A percentile compares a stretch with the other conserved stretches of the same genome.
These are phyloP conservation scores for Colletotrichum liriopes DNA, from an alignment of 2,329 filamentous ascomycete species.

Conservation along the genomic window DNA sequence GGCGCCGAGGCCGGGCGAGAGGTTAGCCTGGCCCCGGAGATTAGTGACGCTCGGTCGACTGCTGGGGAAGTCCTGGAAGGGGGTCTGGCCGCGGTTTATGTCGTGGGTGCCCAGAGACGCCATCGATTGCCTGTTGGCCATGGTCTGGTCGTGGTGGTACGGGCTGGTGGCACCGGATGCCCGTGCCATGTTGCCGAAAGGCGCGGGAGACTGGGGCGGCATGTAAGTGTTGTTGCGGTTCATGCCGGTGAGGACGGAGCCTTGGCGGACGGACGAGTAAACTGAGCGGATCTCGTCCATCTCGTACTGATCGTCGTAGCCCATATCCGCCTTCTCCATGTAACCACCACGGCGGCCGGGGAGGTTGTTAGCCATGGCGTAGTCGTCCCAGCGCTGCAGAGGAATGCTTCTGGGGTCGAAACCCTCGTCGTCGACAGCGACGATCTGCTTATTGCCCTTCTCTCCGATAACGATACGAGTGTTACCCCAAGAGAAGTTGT, in stretches of 20 bases:
- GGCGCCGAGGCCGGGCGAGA: constrained; percentile 61
- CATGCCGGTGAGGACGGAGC: constrained; percentile 90
- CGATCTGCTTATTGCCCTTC: constrained; percentile 90
- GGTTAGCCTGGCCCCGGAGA: constrained; percentile 64
- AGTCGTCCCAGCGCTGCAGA: constrained; percentile 97
- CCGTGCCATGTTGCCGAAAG: constrained; percentile 67
- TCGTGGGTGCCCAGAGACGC: constrained; percentile 74
- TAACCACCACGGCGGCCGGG: constrained; percentile 88
- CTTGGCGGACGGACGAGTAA: constrained; percentile 92
- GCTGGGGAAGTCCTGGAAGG: constrained; percentile 70
- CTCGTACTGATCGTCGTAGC: constrained; percentile 87
- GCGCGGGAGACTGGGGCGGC: constrained; percentile 86
- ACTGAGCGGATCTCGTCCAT: constrained; percentile 99
- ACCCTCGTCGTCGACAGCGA: constrained; percentile 86
- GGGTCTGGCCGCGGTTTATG: constrained; percentile 67
- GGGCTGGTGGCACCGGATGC: constrained; percentile 59
- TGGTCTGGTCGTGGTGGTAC: constrained; percentile 62
- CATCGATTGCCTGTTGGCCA: constrained; percentile 79
- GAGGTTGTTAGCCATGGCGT: constrained; percentile 87
- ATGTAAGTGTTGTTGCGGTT: constrained; percentile 79
- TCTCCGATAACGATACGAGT: constrained; percentile 97
- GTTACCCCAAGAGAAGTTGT: constrained; percentile 99
- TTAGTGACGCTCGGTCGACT: constrained; percentile 75
- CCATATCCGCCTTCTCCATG: constrained; percentile 74
- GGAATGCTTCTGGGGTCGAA: constrained; percentile 96